These are phyloP conservation scores for Lippia alba DNA, from an alignment of 305 asterid species.

Conservation along the genomic window DNA sequence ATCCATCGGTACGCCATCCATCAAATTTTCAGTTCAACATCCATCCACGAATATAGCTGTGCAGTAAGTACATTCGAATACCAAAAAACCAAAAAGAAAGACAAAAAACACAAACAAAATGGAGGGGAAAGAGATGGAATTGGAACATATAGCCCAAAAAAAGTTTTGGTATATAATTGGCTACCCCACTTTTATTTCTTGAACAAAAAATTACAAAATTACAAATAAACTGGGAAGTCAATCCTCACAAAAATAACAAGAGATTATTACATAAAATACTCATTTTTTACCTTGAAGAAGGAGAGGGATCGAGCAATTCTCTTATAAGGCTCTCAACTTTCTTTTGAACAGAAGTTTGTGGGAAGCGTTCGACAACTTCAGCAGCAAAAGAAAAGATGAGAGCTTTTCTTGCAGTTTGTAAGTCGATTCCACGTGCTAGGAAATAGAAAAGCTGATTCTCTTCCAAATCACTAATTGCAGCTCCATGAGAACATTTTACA, in stretches of 20 bases:
- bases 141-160: no score
- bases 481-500: slow-evolving; percentile 95
- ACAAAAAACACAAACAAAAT: not conserved
- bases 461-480: slow-evolving; percentile 90
- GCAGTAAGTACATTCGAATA: no score
- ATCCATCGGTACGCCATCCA: no score
- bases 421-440: slow-evolving; percentile 82
- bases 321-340: slow-evolving; percentile 62
- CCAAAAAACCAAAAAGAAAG: not conserved
- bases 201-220: not conserved
- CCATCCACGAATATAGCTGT: no score
- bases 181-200: not conserved
- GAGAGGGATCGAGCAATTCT: slow-evolving; percentile 52
- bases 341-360: slow-evolving; percentile 53
- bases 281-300: slow-evolving; percentile 41
- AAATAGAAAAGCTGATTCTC: slow-evolving; percentile 84
- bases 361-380: slow-evolving; percentile 74
- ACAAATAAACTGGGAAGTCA: not conserved
- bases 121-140: no score
- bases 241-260: not conserved
- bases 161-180: no score
- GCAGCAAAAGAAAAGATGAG: slow-evolving; percentile 86
- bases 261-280: not conserved
- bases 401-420: slow-evolving; percentile 76
- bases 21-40: no score